Conservation (phyloP, 495 filamentous ascomycete genomes). For the Aspergillus leporis region DNA sequence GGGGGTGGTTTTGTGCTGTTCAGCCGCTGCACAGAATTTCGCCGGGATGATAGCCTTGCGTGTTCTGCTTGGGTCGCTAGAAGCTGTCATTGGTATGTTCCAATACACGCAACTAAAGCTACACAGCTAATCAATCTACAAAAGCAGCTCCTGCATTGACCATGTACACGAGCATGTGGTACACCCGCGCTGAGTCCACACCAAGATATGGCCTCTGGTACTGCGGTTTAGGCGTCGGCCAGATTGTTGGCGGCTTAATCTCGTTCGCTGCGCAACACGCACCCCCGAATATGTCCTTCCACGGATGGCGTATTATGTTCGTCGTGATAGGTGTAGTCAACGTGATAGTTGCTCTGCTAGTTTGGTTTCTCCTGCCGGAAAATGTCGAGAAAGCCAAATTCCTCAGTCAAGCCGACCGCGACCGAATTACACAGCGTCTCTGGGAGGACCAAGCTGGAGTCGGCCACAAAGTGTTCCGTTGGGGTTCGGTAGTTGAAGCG, state of each 20-base stretch:
- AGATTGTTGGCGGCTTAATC: slow-evolving; percentile 61
- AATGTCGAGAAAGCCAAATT: slow-evolving; percentile 53
- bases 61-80: slow-evolving; percentile 64
- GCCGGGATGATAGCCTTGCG: slow-evolving; percentile 44
- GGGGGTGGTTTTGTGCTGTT: slow-evolving; percentile 59
- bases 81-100: slow-evolving; percentile 54
- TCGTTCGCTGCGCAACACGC: slow-evolving; percentile 65
- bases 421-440: slow-evolving; percentile 29
- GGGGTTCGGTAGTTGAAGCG: slow-evolving; percentile 33
- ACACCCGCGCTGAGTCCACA: slow-evolving; percentile 61
- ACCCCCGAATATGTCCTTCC: slow-evolving; percentile 28
- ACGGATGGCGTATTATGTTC: slow-evolving; percentile 66
- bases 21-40: slow-evolving; percentile 55
- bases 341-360: slow-evolving; percentile 48
- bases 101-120: not conserved
- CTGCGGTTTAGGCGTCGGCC: slow-evolving; percentile 61
- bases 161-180: slow-evolving; percentile 56
- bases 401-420: slow-evolving; percentile 51
- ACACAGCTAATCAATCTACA: not conserved
- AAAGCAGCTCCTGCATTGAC: slow-evolving; percentile 50
- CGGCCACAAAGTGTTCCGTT: slow-evolving; percentile 41
- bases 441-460: slow-evolving; percentile 55
- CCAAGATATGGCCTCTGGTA: slow-evolving; percentile 67
- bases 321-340: slow-evolving; percentile 60
- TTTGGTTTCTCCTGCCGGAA: slow-evolving; percentile 54